Evolutionary conservation across 352 stramenopile species (phyloP).

Genomic region (Salisapilia sapeloensis): DNA sequence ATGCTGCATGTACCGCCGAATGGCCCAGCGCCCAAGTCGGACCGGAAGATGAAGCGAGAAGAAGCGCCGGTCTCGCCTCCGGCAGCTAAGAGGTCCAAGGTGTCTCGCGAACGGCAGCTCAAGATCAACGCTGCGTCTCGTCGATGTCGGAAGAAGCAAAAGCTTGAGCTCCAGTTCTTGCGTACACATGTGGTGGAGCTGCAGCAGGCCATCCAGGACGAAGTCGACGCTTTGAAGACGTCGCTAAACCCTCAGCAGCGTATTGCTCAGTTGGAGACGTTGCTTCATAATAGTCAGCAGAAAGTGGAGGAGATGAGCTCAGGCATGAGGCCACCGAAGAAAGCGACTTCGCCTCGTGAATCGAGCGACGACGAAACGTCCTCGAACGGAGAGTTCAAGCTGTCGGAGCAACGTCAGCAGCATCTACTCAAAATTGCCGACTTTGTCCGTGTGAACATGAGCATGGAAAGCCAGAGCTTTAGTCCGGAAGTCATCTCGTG

Average conservation of each 20-base stretch:
- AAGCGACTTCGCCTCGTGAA: background rate
- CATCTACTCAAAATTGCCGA: slow-evolving; percentile 54
- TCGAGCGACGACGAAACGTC: background rate
- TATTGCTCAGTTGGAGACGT: slow-evolving; percentile 23
- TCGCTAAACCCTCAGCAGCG: slow-evolving; percentile 21
- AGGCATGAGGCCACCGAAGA: slow-evolving; percentile 11
- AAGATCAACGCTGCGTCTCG: slow-evolving; percentile 78
- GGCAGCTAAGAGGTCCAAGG: slow-evolving; percentile 60
- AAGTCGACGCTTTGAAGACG: slow-evolving; percentile 25
- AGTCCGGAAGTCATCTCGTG: slow-evolving; percentile 72
- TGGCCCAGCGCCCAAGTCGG: slow-evolving; percentile 3
- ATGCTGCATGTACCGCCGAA: background rate
- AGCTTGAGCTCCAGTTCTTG: slow-evolving; percentile 75
- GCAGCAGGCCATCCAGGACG: slow-evolving; percentile 44
- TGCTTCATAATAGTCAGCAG: slow-evolving; percentile 46
- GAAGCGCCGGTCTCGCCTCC: slow-evolving; percentile 2
- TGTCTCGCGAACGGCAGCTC: slow-evolving; percentile 67
- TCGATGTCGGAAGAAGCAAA: slow-evolving; percentile 75
- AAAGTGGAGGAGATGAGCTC: slow-evolving; percentile 74
- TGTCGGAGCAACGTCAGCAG: slow-evolving; percentile 42
- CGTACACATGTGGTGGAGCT: slow-evolving; percentile 68
- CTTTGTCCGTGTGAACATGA: slow-evolving; percentile 71
- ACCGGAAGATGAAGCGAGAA: slow-evolving; percentile 15
- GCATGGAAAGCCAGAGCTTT: slow-evolving; percentile 66
- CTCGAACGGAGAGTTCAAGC: slow-evolving; percentile 26